Percentiles rank a stretch among this genome's conserved stretches.
Conservation (phyloP, 176 grass and related monocot genomes). For the Juncus effusus region DNA sequence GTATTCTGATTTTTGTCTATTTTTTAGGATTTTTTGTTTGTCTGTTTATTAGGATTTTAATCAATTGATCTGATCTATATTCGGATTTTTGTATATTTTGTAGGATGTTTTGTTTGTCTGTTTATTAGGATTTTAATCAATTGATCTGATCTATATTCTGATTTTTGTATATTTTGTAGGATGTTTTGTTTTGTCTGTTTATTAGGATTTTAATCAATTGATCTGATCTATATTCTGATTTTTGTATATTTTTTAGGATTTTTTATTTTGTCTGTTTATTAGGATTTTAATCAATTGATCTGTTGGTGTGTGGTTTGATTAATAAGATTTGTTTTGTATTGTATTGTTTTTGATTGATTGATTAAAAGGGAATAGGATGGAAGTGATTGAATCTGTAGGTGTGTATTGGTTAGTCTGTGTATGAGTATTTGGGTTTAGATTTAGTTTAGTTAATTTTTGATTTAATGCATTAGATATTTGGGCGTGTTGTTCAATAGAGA, state of each 20-base stretch:
- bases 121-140: too few relatives aligned
- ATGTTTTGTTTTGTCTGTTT: not conserved
- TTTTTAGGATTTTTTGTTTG: not conserved
- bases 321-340: not conserved
- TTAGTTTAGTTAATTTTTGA: too few relatives aligned
- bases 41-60: not conserved
- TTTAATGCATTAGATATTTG: too few relatives aligned
- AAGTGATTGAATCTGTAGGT: not conserved
- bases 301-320: constrained; percentile 6
- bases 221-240: not conserved
- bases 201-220: too few relatives aligned
- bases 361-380: not conserved
- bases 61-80: too few relatives aligned
- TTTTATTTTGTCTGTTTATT: not conserved
- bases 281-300: constrained; percentile 10
- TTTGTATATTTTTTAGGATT: not conserved
- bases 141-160: not conserved
- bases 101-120: too few relatives aligned
- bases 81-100: too few relatives aligned
- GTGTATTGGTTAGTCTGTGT: not conserved
- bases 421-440: too few relatives aligned
- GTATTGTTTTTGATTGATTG: not conserved
- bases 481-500: too few relatives aligned
- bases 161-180: not conserved
- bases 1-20: not conserved